Evolutionary conservation across 1,139 yeast species (phyloP), one percentile per base, ranked within the genome.

Genomic region (Pneumocystis wakefieldiae): DNA sequence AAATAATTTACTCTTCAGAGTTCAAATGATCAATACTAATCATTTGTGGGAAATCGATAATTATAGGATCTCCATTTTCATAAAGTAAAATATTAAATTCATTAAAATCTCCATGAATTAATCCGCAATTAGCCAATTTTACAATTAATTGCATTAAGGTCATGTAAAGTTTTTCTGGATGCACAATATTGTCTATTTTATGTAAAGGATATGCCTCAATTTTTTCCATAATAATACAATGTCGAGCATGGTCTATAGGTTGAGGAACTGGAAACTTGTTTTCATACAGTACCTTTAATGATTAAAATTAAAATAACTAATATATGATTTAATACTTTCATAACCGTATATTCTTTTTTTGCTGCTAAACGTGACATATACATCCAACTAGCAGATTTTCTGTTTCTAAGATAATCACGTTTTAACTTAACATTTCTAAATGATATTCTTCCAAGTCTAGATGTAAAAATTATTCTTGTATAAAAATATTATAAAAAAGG

Each of bases 1-100:
- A 24, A 17, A 8, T 41, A 17, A 41, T 41, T 41, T 88, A 91
- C 65, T 80, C 81, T 68, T 85, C 85, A 14, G 98, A 97, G 71
- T 92, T 96, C 2, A 78, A 80, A 73, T 92, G 99, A 69, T 87
- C 91, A 59, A 87, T 87, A 19, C 96, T 88, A 29, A 92, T 87
- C 83, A 97, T 91, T 75, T 92, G 99, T 4, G 99, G 99, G 78
- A 92, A 92, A 79, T 92, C 99, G 70, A 92, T 92, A 35, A 92
- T 96, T 32, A 90, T 86, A 69, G 90, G 88, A 38, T 67, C 66
- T 28, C 67, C 68, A 37, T 64, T 65, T 55, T 79, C 80, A 63
- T 87, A 79, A 59, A 94, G 86, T 80, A 92, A 87, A 69, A 92
- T 90, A 73, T 92, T 92, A 75, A 92, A 92, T 74, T 92, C 99